Conservation (phyloP, 2,329 filamentous ascomycete genomes). For the Coleophoma crateriformis region DNA sequence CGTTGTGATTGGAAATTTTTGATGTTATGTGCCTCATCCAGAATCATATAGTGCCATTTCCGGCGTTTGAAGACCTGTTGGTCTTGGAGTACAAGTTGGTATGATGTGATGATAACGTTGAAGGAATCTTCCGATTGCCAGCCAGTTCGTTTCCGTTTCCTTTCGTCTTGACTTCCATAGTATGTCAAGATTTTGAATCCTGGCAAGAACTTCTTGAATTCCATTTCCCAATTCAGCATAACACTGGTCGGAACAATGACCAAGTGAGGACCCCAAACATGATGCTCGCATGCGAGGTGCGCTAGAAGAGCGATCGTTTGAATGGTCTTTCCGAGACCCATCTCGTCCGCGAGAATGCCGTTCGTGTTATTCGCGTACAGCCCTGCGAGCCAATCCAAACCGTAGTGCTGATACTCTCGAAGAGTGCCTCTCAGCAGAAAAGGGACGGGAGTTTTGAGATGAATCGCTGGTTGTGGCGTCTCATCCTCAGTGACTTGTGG, state of each 20-base stretch:
- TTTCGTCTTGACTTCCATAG: constrained; percentile 90
- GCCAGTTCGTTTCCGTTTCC: constrained; percentile 82
- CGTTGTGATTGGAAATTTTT: constrained; percentile 98
- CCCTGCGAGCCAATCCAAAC: constrained; percentile 94
- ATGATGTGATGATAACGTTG: constrained; percentile 97
- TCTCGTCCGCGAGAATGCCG: constrained; percentile 94
- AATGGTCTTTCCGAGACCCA: constrained; percentile 97
- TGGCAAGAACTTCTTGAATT: constrained; percentile 98
- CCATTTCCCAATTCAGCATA: constrained; percentile 99
- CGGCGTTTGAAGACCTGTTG: constrained; percentile 89
- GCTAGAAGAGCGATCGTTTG: constrained; percentile 94
- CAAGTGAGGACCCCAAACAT: constrained; percentile 92
- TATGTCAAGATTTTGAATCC: constrained; percentile 98
- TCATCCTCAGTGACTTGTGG: constrained; percentile 28
- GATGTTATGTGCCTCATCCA: constrained; percentile 98
- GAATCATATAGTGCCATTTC: constrained; percentile 95
- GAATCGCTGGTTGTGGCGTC: constrained; percentile 30
- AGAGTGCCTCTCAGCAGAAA: constrained; percentile 81
- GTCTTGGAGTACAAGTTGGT: constrained; percentile 92
- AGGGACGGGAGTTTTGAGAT: constrained; percentile 65
- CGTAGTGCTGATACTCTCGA: constrained; percentile 93
- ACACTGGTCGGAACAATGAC: constrained; percentile 97
- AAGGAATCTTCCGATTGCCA: constrained; percentile 93
- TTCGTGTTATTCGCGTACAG: constrained; percentile 91
- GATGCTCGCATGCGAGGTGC: constrained; percentile 83